Conservation (phyloP, 164 flowering plant genomes). For the Magnolia changhungtana region DNA sequence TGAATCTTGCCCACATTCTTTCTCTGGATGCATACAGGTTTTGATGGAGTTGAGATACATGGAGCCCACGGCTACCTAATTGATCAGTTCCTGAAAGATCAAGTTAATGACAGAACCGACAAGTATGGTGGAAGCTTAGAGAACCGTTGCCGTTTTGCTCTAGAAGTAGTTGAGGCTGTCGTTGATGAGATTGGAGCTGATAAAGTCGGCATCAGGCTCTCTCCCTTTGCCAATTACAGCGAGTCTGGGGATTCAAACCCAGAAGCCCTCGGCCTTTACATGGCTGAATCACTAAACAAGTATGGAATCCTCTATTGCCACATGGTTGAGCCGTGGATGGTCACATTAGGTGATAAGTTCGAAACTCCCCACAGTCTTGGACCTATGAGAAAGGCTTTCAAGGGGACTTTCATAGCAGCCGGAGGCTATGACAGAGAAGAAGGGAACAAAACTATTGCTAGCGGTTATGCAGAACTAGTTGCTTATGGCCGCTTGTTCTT, state of each 20-base stretch:
- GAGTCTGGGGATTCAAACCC: conserved; percentile 56
- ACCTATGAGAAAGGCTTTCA: conserved; percentile 48
- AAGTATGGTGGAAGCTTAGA: conserved; percentile 8
- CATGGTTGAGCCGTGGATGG: conserved; percentile 56
- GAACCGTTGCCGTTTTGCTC: conserved; percentile 13
- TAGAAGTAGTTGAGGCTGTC: conserved; percentile 5
- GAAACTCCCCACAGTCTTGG: conserved; percentile 33
- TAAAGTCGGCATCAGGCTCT: conserved; percentile 9
- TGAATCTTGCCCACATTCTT: no score
- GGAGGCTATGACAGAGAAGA: conserved; percentile 49
- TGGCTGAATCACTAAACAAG: conserved; percentile 45
- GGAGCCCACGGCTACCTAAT: conserved; percentile 38
- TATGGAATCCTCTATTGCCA: conserved; percentile 43
- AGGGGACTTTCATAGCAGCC: conserved; percentile 40
- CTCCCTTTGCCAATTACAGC: conserved; percentile 16
- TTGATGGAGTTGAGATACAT: conserved; percentile 56
- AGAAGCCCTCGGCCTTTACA: conserved; percentile 44
- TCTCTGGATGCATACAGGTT: conserved; percentile 27
- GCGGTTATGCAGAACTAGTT: conserved; percentile 30
- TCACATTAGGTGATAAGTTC: conserved; percentile 15
- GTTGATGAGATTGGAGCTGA: conserved; percentile 13
- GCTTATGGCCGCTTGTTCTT: conserved; percentile 34
- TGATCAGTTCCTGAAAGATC: conserved; percentile 45
- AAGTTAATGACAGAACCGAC: conserved; percentile 7
- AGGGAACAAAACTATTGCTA: conserved; percentile 34